A percentile compares a stretch with the other conserved stretches of the same genome.
Evolutionary conservation across 2,329 filamentous ascomycete genomes (phyloP).

Genomic region (Davidsoniella neocaledoniae): DNA sequence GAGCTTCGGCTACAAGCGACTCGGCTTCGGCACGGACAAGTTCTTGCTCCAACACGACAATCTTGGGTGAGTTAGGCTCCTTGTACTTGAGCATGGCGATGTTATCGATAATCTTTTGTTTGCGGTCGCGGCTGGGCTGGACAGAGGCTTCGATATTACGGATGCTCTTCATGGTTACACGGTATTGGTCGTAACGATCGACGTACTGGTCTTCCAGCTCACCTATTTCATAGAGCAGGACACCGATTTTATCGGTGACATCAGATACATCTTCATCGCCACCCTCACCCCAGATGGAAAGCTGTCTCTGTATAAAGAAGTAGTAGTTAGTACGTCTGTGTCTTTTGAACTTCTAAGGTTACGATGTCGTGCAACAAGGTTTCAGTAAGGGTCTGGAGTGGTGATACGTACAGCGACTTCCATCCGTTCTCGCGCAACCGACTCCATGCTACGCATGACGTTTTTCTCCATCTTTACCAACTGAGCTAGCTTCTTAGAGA

Average conservation of each 20-base stretch:
- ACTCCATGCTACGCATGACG: constrained; percentile 95
- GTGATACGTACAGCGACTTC: constrained; percentile 70
- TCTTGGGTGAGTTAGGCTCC: constrained; percentile 94
- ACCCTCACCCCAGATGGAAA: constrained; percentile 90
- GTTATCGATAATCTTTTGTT: constrained; percentile 98
- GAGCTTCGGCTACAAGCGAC: constrained; percentile 94
- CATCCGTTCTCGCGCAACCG: constrained; percentile 91
- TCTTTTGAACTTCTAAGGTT: neutral
- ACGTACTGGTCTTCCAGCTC: constrained; percentile 97
- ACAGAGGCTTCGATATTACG: constrained; percentile 98
- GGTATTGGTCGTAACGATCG: constrained; percentile 97
- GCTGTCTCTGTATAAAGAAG: constrained; percentile 59
- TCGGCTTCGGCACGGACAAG: constrained; percentile 96
- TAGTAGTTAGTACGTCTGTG: neutral
- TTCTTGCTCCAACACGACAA: constrained; percentile 95
- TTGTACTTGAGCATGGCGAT: constrained; percentile 99
- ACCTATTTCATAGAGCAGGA: constrained; percentile 94
- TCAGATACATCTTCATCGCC: constrained; percentile 97
- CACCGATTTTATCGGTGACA: constrained; percentile 95
- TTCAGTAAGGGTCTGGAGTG: neutral
- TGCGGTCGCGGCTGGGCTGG: constrained; percentile 96
- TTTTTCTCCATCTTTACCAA: constrained; percentile 99
- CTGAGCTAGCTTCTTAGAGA: constrained; percentile 93
- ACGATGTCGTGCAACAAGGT: neutral
- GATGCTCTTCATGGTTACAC: constrained; percentile 97